phyloP scores from a whole-genome alignment of 164 flowering plant species.

The Kalanchoe fedtschenkoi region DNA sequence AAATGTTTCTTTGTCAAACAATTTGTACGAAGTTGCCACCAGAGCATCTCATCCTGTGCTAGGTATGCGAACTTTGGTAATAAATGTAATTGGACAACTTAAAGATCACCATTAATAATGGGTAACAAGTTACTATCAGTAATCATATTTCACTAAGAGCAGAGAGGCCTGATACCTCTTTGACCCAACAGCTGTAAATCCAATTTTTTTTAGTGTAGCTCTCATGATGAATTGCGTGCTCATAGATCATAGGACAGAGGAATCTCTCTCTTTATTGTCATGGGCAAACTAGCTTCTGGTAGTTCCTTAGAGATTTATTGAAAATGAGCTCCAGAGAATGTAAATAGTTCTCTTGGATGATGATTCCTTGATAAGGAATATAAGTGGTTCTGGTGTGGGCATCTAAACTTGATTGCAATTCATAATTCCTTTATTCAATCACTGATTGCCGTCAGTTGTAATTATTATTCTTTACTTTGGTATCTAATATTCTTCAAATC shows the following conservation, averaged over 20 bases:
- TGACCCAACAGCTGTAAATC: too few species aligned
- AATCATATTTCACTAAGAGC: not conserved
- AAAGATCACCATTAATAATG: not conserved
- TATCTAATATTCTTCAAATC: constrained; percentile 15
- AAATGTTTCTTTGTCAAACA: too few species aligned
- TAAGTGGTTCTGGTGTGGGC: not conserved
- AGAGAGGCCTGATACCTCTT: not conserved
- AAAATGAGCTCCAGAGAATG: not conserved
- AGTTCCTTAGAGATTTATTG: not conserved
- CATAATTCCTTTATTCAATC: not conserved
- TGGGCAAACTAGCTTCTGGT: too few species aligned
- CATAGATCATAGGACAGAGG: too few species aligned
- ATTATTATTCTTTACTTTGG: not conserved
- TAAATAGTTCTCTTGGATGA: not conserved
- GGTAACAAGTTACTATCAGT: not conserved
- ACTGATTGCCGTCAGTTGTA: not conserved
- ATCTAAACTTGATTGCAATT: not conserved
- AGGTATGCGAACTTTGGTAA: too few species aligned
- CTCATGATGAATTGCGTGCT: too few species aligned
- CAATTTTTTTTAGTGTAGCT: too few species aligned
- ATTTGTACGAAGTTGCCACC: too few species aligned
- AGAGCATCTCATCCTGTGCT: too few species aligned
- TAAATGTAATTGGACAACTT: not conserved
- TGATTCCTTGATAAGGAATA: not conserved
- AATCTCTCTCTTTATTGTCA: too few species aligned